A percentile compares a stretch with the other conserved stretches of the same genome.
These are phyloP conservation scores for Chrysoporthe puriensis DNA, from an alignment of 2,329 filamentous ascomycete species.

Conservation along the genomic window DNA sequence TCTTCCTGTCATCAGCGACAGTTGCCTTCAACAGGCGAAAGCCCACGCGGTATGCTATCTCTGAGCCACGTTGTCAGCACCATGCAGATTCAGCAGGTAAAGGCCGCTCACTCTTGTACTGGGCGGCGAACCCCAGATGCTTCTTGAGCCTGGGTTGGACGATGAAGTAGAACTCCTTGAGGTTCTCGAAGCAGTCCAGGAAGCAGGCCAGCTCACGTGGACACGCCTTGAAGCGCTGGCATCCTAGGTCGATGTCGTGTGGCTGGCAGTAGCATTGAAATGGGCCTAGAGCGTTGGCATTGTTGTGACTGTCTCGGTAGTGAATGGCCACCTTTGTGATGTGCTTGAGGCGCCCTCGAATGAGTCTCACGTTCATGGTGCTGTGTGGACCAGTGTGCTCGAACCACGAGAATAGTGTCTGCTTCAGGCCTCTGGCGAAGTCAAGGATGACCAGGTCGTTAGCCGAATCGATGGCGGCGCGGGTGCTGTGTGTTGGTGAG, in stretches of 20 bases:
- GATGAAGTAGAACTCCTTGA: constrained; percentile 39
- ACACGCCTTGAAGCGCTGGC: constrained; percentile 27
- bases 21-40: not conserved
- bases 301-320: constrained; percentile 3
- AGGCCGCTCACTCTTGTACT: constrained; percentile 5
- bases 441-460: constrained; percentile 33
- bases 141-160: constrained; percentile 21
- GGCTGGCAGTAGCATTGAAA: constrained; percentile 21
- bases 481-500: not conserved
- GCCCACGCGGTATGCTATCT: not conserved
- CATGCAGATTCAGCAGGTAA: no score
- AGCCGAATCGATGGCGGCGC: constrained; percentile 15
- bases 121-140: not conserved
- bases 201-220: constrained; percentile 31
- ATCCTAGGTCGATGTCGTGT: not conserved
- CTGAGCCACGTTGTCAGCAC: not conserved
- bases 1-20: no score
- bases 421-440: constrained; percentile 19
- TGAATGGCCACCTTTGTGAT: constrained; percentile 24
- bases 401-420: constrained; percentile 18
- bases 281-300: not conserved
- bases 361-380: not conserved
- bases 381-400: not conserved
- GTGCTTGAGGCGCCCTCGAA: constrained; percentile 10
- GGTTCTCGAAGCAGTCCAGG: constrained; percentile 34